A percentile compares a stretch with the other conserved stretches of the same genome.
Conservation (phyloP, 2,329 filamentous ascomycete species). For the Diaporthe caulivora region DNA sequence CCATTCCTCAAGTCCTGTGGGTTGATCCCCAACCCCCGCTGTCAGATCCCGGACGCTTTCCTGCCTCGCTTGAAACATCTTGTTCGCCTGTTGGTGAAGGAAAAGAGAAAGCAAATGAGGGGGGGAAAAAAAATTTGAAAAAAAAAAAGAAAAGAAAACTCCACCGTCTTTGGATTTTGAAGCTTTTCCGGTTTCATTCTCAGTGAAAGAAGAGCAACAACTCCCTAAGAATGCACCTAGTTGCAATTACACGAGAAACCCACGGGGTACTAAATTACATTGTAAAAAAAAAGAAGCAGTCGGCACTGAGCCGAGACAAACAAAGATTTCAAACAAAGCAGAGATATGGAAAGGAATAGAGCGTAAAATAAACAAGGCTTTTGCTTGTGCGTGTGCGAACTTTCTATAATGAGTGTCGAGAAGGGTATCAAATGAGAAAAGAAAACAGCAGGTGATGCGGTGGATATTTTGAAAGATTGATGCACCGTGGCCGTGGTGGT, state of each 20-base stretch:
- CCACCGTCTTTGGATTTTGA: neutral
- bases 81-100: neutral
- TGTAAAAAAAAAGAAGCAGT: neutral
- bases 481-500: neutral
- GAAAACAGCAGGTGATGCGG: constrained; percentile 21
- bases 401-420: constrained; percentile 41
- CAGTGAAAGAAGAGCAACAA: neutral
- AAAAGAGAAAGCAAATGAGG: neutral
- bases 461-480: neutral
- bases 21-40: neutral
- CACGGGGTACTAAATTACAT: neutral
- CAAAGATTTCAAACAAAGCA: neutral
- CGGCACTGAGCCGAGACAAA: neutral
- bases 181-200: constrained; percentile 25
- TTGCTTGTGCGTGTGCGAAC: constrained; percentile 29
- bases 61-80: neutral
- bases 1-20: neutral
- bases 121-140: neutral
- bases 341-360: neutral
- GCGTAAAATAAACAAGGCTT: neutral
- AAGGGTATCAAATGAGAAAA: constrained; percentile 43
- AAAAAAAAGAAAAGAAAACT: neutral
- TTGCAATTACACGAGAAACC: constrained; percentile 1
- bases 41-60: neutral
- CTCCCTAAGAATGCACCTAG: constrained; percentile 2